Evolutionary conservation across 768 basidiomycete species (phyloP).

Genomic region (Boletus sp.): DNA sequence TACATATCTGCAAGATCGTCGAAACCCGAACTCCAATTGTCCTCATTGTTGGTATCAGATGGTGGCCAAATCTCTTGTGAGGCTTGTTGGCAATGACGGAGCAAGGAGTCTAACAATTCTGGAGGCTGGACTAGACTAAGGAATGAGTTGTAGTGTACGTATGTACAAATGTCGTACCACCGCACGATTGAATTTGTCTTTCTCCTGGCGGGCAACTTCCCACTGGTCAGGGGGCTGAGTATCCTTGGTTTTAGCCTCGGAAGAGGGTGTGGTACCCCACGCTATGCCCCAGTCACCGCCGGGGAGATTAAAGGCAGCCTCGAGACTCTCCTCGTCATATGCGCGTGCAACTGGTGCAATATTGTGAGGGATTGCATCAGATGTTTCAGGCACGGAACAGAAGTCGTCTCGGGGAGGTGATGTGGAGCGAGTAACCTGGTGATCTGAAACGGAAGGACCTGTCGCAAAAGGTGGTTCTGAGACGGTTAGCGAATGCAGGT

Average conservation of each 20-base stretch:
- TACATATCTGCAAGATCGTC: constrained; percentile 59
- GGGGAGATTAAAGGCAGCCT: background rate
- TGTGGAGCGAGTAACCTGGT: background rate
- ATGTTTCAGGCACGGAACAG: constrained; percentile 11
- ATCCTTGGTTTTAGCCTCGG: constrained; percentile 21
- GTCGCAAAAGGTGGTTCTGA: background rate
- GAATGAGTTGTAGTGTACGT: constrained; percentile 15
- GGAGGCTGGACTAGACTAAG: constrained; percentile 52
- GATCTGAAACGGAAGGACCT: background rate
- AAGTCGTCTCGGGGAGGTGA: background rate
- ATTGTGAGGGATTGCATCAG: constrained; percentile 30
- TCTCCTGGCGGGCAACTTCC: constrained; percentile 57
- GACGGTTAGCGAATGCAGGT: background rate
- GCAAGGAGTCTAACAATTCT: constrained; percentile 55
- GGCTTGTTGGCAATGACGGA: constrained; percentile 52
- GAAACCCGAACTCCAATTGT: constrained; percentile 41
- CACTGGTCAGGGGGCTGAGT: constrained; percentile 52
- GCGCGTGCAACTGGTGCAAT: constrained; percentile 37
- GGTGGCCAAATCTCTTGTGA: constrained; percentile 52
- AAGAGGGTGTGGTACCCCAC: constrained; percentile 34
- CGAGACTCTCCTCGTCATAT: background rate
- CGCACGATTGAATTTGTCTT: constrained; percentile 56
- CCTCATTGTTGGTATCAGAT: constrained; percentile 23
- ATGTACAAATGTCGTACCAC: constrained; percentile 48
- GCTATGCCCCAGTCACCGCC: constrained; percentile 38